phyloP scores from a whole-genome alignment of 805 yeast genomes.

The Nakazawaea wickerhamii region DNA sequence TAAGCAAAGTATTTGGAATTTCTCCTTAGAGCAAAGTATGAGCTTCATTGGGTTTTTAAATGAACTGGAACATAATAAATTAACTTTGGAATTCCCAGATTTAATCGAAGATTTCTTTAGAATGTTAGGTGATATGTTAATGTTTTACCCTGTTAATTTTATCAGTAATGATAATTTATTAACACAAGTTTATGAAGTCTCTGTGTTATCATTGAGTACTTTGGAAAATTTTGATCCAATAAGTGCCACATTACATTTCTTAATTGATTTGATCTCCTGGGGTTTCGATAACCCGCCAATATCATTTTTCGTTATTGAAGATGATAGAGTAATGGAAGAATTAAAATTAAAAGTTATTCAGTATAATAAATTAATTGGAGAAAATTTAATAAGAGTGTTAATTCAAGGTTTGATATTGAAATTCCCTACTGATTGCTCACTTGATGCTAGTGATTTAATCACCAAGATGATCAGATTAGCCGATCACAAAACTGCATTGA shows the following conservation, averaged over 20 bases:
- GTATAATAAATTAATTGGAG: conserved; percentile 52
- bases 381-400: conserved; percentile 44
- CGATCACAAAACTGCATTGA: conserved; percentile 35
- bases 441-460: conserved; percentile 72
- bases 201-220: conserved; percentile 43
- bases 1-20: conserved; percentile 63
- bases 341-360: conserved; percentile 43
- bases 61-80: conserved; percentile 12
- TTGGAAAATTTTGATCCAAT: conserved; percentile 70
- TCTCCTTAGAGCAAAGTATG: conserved; percentile 61
- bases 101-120: conserved; percentile 82
- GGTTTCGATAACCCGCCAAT: conserved; percentile 79
- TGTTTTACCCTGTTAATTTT: conserved; percentile 61
- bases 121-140: conserved; percentile 69
- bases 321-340: conserved; percentile 14
- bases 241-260: conserved; percentile 61
- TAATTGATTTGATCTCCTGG: conserved; percentile 82
- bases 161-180: conserved; percentile 42
- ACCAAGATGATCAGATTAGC: conserved; percentile 53
- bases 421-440: conserved; percentile 63
- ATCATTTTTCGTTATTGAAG: conserved; percentile 44
- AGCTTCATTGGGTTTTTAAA: conserved; percentile 46
- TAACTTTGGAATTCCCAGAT: conserved; percentile 46
- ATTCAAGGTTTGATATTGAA: conserved; percentile 64
- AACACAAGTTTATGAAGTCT: conserved; percentile 50